Evolutionary conservation across 192 early-diverging fungal genomes (phyloP).

Genomic region (Coemansia reversa): DNA sequence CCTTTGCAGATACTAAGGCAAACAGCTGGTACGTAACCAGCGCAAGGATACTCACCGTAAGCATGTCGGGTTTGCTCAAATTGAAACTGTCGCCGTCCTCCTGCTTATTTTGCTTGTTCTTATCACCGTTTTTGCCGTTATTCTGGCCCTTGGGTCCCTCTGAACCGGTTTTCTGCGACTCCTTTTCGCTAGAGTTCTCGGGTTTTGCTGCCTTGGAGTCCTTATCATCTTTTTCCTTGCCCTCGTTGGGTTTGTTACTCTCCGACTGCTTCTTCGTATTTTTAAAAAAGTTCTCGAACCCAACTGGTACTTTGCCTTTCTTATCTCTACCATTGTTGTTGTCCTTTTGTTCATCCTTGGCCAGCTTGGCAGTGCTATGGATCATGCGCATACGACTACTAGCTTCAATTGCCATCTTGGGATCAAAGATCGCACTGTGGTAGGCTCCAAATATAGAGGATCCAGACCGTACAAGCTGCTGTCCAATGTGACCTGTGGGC

Average conservation of each 20-base stretch:
- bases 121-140: conserved; percentile 13
- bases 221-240: conserved; percentile 6
- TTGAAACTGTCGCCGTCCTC: conserved; percentile 23
- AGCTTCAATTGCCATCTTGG: background rate
- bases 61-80: conserved; percentile 47
- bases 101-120: conserved; percentile 45
- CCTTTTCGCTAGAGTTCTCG: conserved; percentile 19
- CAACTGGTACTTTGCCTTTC: conserved; percentile 57
- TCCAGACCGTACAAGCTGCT: background rate
- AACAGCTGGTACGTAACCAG: conserved; percentile 25
- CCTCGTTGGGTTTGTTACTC: conserved; percentile 9
- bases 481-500: background rate
- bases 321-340: conserved; percentile 26
- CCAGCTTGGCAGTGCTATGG: conserved; percentile 28
- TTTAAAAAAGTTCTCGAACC: conserved; percentile 73
- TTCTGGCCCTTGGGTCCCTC: background rate
- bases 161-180: background rate
- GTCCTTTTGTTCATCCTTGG: conserved; percentile 13
- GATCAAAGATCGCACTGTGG: background rate
- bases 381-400: conserved; percentile 27
- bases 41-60: conserved; percentile 7
- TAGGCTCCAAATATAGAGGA: conserved; percentile 3
- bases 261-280: conserved; percentile 41
- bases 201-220: conserved; percentile 16
- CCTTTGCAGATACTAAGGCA: conserved; percentile 10